Evolutionary conservation across 2,329 filamentous ascomycete species (phyloP), one percentile per base, ranked within the genome.

Genomic region (Penicillium sp.): DNA sequence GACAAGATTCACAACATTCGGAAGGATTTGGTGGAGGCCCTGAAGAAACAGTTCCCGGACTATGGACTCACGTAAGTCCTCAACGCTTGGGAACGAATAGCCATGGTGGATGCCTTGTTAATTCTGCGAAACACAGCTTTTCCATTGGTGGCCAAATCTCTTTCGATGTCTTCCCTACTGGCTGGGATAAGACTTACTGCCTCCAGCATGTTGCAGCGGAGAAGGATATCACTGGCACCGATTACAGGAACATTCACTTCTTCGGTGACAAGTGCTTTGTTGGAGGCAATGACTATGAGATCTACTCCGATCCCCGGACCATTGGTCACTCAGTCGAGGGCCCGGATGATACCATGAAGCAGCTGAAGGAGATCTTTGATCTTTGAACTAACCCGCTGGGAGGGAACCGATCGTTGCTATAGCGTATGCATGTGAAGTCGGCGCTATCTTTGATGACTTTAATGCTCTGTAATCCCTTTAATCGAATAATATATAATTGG

Each of bases 151-250:
- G 95, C 53, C 92, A 97, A 74, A 97, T 99, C 78, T 97, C 93
- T 59, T 99, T 99, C 76, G 95, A 99, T 73, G 90, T 98, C 69
- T 99, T 99, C 84, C 95, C 95, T 63, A 85, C 82, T 2, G 95
- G 95, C 71, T 99, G 95, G 95, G 95, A 99, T 81, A 99, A 98
- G 87, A 96, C 91, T 10, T 99, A 96, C 84, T 97, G 93, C 80
- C 83, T 98, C 66, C 82, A 85, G 68, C 93, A 97, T 77, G 81
- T 98, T 61, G 91, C 95, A 79, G 84, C 84, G 62, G 93, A 97
- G 76, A 88, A 85, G 69, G 88, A 89, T 61, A 81, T 96, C 62
- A 73, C 74, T 8, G 79, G 79, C 4, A 65, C 77, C 49, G 79
- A 87, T 25, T 98, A 93, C 82, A 91, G 86, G 66, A 93, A 85